A percentile compares a stretch with the other conserved stretches of the same genome.
Conservation (phyloP, 139 green algal species). For the Microglena sp. region DNA sequence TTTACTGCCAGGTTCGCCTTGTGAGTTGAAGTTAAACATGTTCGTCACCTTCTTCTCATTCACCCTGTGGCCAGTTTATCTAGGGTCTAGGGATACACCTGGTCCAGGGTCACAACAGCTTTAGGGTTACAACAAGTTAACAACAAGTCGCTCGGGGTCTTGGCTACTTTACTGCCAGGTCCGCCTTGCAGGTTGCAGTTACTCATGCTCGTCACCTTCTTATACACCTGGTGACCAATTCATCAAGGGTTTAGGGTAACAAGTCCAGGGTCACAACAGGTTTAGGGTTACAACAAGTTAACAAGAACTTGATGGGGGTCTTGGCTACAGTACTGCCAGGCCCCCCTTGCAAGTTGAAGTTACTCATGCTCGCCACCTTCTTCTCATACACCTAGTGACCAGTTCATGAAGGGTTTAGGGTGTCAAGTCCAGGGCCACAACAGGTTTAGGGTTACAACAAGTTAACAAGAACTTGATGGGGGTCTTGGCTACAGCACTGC, state of each 20-base stretch:
- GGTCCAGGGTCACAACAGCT: too few species aligned
- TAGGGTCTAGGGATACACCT: background rate
- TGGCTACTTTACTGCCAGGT: background rate
- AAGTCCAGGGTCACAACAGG: too few species aligned
- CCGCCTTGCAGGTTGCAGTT: slow-evolving; percentile 72
- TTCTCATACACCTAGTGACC: too few species aligned
- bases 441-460: too few species aligned
- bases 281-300: too few species aligned
- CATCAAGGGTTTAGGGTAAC: background rate
- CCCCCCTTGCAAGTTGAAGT: slow-evolving; percentile 93
- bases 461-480: too few species aligned
- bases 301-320: too few species aligned
- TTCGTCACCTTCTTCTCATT: slow-evolving; percentile 76
- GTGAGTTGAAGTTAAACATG: slow-evolving; percentile 78
- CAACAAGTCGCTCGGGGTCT: background rate
- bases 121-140: too few species aligned
- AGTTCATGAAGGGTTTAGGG: too few species aligned
- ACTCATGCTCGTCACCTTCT: slow-evolving; percentile 62
- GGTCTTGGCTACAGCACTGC: too few species aligned
- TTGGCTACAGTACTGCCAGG: too few species aligned
- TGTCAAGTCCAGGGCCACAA: too few species aligned
- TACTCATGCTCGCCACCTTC: slow-evolving; percentile 60
- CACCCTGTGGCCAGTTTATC: slow-evolving; percentile 40
- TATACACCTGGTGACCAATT: slow-evolving; percentile 57
- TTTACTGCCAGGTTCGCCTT: slow-evolving; percentile 7